Evolutionary conservation across 805 yeast genomes (phyloP).

Genomic region (Yarrowia sp.): DNA sequence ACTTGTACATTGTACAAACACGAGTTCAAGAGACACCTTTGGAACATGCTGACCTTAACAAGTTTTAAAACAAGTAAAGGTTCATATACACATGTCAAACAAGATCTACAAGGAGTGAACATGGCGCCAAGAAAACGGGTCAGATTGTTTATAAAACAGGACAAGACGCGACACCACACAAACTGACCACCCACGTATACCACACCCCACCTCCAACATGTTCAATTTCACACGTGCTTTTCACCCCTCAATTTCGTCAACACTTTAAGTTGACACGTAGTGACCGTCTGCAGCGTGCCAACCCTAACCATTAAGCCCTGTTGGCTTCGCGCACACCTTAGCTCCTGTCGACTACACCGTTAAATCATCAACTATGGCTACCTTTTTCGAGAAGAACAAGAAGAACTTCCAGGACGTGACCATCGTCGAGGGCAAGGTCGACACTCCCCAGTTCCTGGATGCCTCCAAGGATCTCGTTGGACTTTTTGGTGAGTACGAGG

Average conservation of each 20-base stretch:
- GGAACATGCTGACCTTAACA: too few species aligned
- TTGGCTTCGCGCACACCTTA: conserved; percentile 14
- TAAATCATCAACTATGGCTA: conserved; percentile 45
- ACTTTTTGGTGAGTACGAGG: conserved; percentile 63
- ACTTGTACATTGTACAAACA: too few species aligned
- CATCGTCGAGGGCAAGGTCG: conserved; percentile 65
- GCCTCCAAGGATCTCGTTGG: conserved; percentile 85
- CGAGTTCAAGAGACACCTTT: too few species aligned
- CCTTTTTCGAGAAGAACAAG: conserved; percentile 82
- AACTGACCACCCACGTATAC: too few species aligned
- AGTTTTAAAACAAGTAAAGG: too few species aligned
- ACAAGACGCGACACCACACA: too few species aligned
- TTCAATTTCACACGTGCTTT: too few species aligned
- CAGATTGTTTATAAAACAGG: too few species aligned
- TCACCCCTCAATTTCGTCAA: neutral
- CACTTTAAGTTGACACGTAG: conserved; percentile 37
- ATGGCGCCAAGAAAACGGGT: too few species aligned
- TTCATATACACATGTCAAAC: too few species aligned
- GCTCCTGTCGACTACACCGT: neutral
- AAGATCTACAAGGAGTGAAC: too few species aligned
- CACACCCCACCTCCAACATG: too few species aligned
- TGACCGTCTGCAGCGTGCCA: conserved; percentile 19
- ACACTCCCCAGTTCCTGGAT: conserved; percentile 77
- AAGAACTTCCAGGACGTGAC: conserved; percentile 79
- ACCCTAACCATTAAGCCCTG: conserved; percentile 14